phyloP scores from a whole-genome alignment of 176 grass and related monocot genomes.

The Oryza glumipatula region DNA sequence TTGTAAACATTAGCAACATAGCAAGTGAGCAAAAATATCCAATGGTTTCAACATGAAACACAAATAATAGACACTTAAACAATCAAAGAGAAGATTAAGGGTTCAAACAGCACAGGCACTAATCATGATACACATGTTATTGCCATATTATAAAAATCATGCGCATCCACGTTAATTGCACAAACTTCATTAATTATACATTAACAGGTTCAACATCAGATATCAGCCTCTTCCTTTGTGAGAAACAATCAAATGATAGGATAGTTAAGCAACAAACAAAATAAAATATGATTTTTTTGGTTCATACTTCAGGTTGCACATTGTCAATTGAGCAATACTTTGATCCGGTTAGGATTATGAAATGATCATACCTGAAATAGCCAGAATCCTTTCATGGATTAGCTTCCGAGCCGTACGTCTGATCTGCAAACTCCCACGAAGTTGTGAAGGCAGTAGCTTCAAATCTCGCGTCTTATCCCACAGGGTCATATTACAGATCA shows the following conservation, averaged over 20 bases:
- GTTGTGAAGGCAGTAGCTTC: conserved; percentile 51
- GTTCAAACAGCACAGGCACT: neutral
- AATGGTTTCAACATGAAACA: neutral
- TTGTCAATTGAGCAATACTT: neutral
- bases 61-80: neutral
- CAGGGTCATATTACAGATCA: neutral
- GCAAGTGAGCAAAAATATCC: neutral
- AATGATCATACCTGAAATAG: conserved; percentile 38
- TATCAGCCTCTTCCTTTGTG: neutral
- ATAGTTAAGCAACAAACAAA: too few relatives aligned
- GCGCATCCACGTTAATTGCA: neutral
- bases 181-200: neutral
- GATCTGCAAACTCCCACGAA: conserved; percentile 48
- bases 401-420: conserved; percentile 53
- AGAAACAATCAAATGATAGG: neutral
- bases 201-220: neutral
- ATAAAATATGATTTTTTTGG: neutral
- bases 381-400: conserved; percentile 63
- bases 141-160: neutral
- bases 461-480: conserved; percentile 55
- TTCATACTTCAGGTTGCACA: neutral
- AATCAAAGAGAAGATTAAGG: neutral
- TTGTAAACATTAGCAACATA: neutral
- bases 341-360: neutral
- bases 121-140: neutral